Base-by-base conservation (phyloP, 345 rosid genomes). In the Murraya paniculata region DNA sequence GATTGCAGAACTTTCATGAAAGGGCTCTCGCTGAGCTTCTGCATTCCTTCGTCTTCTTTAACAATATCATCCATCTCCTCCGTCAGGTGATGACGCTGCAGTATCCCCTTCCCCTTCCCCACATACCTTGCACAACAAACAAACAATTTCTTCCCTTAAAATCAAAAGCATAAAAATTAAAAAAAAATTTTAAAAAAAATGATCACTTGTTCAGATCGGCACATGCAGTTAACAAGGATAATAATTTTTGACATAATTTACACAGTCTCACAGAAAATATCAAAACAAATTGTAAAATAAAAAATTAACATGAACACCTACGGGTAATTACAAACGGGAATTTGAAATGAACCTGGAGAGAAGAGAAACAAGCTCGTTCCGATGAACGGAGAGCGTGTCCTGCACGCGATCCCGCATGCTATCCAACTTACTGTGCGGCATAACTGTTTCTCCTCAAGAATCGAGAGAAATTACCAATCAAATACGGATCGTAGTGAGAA, bases 311-410 rank as follows among this genome's bases (percentile, higher is more conserved):
- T 53, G 7, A 18, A 53, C 57, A 53, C 56, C 0, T 5, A 50
- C 5, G 16, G 16, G 21, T 0, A 18, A 53, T 53, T 16, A 18
- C 18, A 53, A 0, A 5, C 22, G 25, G 35, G 25, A 53, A 2
- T 27, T 19, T 24, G 62, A 56, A 33, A 77, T 19, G 27, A 33
- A 89, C 93, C 91, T 88, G 82, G 90, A 81, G 82, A 90, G 84
- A 36, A 88, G 89, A 77, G 88, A 88, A 71, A 88, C 87, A 38
- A 90, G 83, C 79, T 86, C 88, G 74, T 84, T 85, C 30, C 82
- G 86, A 71, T 86, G 79, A 80, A 85, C 88, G 71, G 86, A 81
- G 76, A 90, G 81, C 24, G 88, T 76, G 53, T 87, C 88, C 57
- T 82, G 86, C 45, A 90, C 70, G 72, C 86, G 74, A 66, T 88